Evolutionary conservation across 441 rosid species (phyloP), one percentile per base, ranked within the genome.

Genomic region (Pelargonium australe): DNA sequence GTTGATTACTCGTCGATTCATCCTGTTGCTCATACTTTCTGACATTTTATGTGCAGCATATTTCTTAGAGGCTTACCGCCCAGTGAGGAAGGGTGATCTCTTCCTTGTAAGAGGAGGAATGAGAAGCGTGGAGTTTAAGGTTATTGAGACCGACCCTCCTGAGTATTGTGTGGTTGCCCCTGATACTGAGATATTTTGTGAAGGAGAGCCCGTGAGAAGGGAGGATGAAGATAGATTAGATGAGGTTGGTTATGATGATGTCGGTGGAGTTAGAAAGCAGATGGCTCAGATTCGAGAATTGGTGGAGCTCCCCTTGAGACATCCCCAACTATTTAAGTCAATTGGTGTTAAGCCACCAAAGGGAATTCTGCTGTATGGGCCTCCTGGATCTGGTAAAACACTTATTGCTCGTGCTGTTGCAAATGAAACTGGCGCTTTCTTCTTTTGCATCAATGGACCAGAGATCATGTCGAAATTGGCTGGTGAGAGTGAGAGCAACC

Each of bases 301-400:
- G 45, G 90, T 86, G 71, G 90, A 86, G 74, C 85, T 86, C 67
- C 90, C 90, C 28, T 40, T 86, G 74, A 84, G 90, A 76, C 90
- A 86, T 70, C 90, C 88, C 11, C 90, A 86, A 70, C 80, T 86
- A 16, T 86, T 86, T 67, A 86, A 86, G 70, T 84, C 90, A 2
- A 86, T 86, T 73, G 90, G 90, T 72, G 90, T 86, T 71, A 86
- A 86, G 80, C 90, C 90, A 69, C 90, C 90, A 0, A 86, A 86
- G 63, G 88, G 90, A 74, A 86, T 86, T 73, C 70, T 86, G 64
- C 86, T 86, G 41, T 86, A 76, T 53, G 89, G 89, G 16, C 89
- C 89, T 53, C 89, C 89, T 72, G 87, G 89, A 25, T 84, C 89
- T n/a, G 88, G 90, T 7, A 86, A 86, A 76, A 86, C 90, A 64